Evolutionary conservation across 768 basidiomycete species (phyloP).

Genomic region (Phylloporus sp.): DNA sequence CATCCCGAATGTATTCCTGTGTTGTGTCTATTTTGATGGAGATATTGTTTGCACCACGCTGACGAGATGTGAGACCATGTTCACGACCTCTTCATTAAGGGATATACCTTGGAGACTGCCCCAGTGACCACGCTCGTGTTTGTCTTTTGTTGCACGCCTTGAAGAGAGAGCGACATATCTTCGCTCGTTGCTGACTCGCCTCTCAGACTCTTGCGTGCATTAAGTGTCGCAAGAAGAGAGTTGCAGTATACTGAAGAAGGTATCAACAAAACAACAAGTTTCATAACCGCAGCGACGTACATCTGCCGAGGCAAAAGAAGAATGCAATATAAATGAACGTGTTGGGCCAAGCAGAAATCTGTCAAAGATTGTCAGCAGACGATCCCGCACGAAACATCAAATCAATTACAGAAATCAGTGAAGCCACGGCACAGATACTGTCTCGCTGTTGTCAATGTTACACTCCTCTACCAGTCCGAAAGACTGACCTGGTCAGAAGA

Average conservation of each 20-base stretch:
- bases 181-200: conserved; percentile 17
- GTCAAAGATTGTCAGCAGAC: neutral
- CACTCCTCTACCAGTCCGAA: no score
- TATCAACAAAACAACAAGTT: neutral
- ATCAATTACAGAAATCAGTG: conserved; percentile 47
- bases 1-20: conserved; percentile 50
- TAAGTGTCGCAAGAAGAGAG: conserved; percentile 57
- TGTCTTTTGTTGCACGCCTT: conserved; percentile 26
- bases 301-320: conserved; percentile 59
- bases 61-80: neutral
- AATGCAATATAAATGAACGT: conserved; percentile 64
- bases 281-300: conserved; percentile 34
- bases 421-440: conserved; percentile 54
- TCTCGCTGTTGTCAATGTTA: neutral
- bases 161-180: conserved; percentile 31
- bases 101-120: conserved; percentile 11
- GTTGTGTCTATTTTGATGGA: conserved; percentile 65
- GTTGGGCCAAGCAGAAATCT: conserved; percentile 49
- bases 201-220: conserved; percentile 52
- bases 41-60: conserved; percentile 44
- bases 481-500: conserved; percentile 25
- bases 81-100: neutral
- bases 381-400: neutral
- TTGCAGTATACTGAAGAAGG: conserved; percentile 50
- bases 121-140: conserved; percentile 10